Base-by-base conservation (phyloP, 2,329 filamentous ascomycete species). In the Leptoxyphium fumago region DNA sequence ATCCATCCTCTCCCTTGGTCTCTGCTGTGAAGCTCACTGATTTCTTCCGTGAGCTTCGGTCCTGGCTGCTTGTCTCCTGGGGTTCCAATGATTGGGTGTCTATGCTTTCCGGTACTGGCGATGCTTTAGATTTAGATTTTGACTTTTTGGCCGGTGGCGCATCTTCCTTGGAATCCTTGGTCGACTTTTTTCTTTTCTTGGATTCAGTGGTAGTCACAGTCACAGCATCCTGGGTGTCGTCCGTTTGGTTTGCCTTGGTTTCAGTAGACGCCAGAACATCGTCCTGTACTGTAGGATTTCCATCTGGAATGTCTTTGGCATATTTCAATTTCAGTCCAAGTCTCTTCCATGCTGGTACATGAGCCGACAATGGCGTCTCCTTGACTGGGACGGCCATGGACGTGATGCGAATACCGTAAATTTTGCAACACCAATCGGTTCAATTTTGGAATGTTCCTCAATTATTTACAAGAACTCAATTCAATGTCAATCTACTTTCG, bases 1-100 rank as follows among this genome's bases (percentile, higher is more conserved):
- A 68, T 15, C 72, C 74, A 57, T 80, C 75, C 39, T 70, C 61
- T 6, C 60, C 63, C 55, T 82, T 80, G 2, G 76, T 78, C 42
- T 79, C 77, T 7, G 73, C 67, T 1, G 77, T 74, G 56, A 83
- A 82, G 1, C 75, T 73, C 8, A 83, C 78, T 3, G 74, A 77
- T 57, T 81, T 80, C 17, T 56, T 52, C 8, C 45, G 44, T 15
- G 14, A 40, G 17, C 11, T 21, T 40, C 21, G 13, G 11, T 13
- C 15, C 5, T 13, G 13, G 9, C 4, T 3, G 13, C 13, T 13
- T 26, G 21, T 26, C 21, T 26, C 21, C 21, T 7, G 21, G 7
- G 21, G 4, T 7, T 26, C 21, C 7, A 7, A 26, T 26, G 21
- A 7, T 26, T 26, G 21, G 21, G 3, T 7, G 21, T 26, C 21